phyloP scores from a whole-genome alignment of 805 yeast species.

The Saccharomycopsis sp. region DNA sequence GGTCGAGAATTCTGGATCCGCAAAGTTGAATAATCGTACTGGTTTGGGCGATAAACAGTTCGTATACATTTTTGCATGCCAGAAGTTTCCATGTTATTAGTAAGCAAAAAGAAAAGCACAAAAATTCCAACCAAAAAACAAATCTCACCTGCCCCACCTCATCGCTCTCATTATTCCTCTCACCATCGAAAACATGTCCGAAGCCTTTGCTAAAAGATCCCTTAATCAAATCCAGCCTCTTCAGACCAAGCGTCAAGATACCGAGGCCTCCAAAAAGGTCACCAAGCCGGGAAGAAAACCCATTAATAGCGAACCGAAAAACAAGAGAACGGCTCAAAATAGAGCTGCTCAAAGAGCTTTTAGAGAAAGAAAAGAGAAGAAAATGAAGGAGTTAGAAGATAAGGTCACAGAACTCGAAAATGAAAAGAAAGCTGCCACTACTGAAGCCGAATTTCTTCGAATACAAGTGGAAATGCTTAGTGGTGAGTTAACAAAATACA shows the following conservation, averaged over 20 bases:
- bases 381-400: constrained; percentile 75
- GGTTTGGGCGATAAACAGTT: too few relatives aligned
- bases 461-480: constrained; percentile 68
- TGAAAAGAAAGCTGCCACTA: constrained; percentile 53
- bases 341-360: constrained; percentile 98
- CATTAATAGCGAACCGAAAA: constrained; percentile 63
- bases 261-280: constrained; percentile 22
- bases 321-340: constrained; percentile 91
- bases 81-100: too few relatives aligned
- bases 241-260: constrained; percentile 16
- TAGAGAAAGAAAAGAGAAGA: constrained; percentile 84
- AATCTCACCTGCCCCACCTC: too few relatives aligned
- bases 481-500: constrained; percentile 54
- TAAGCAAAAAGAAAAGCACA: too few relatives aligned
- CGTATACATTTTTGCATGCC: too few relatives aligned
- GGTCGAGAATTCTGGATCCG: too few relatives aligned
- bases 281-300: constrained; percentile 77
- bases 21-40: too few relatives aligned
- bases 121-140: too few relatives aligned
- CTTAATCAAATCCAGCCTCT: constrained; percentile 16
- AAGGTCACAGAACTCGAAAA: constrained; percentile 65
- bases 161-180: too few relatives aligned
- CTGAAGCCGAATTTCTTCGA: constrained; percentile 65
- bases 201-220: constrained; percentile 9
- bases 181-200: too few relatives aligned